Base-by-base conservation (phyloP, 2,329 filamentous ascomycete species). In the Neophaeococcomyces aloes region DNA sequence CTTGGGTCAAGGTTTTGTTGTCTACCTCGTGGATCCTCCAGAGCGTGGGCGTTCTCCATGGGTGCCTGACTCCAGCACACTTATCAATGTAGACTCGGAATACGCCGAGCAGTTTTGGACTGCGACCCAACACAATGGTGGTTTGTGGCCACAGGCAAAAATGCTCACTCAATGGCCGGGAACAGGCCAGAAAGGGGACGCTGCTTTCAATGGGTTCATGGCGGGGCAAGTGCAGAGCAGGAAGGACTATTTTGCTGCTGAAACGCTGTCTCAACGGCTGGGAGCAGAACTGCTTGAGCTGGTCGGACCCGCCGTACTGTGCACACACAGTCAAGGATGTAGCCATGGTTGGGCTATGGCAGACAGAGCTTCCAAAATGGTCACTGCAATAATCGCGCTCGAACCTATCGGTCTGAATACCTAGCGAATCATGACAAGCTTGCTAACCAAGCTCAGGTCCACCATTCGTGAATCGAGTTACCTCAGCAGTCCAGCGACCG, bases 371-470 rank as follows among this genome's bases (percentile, higher is more conserved):
- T 73, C 75, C 0, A 50, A 66, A 0, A 58, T 70, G 0, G 67
- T 77, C 2, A 65, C 65, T 15, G 67, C 60, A 0, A 65, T 76
- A 15, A 57, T 79, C 1, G 62, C 67, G 1, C 48, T 79, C 10
- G 75, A 78, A 51, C 74, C 74, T 0, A 56, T 61, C 3, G 74
- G 74, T 0, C 74, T 74, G 1, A 74, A 72, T n/a, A 0, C 75
- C 71, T 50, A 58, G 51, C 19, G 65, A 72, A 11, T 60, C 59
- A 7, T 55, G 64, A 23, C 61, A n/a, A 68, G 29, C 61, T 57
- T n/a, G 61, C 54, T 17, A 53, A 50, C 0, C 48, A 61, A 1
- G 56, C 60, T 2, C 57, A 34, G 32, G 38, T 17, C 29, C 38
- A 7, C 38, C 38, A 4, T 42, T 42, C 29, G 18, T 25, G 3